Conservation (phyloP, 139 green algal genomes). For the Chlorella sp. region DNA sequence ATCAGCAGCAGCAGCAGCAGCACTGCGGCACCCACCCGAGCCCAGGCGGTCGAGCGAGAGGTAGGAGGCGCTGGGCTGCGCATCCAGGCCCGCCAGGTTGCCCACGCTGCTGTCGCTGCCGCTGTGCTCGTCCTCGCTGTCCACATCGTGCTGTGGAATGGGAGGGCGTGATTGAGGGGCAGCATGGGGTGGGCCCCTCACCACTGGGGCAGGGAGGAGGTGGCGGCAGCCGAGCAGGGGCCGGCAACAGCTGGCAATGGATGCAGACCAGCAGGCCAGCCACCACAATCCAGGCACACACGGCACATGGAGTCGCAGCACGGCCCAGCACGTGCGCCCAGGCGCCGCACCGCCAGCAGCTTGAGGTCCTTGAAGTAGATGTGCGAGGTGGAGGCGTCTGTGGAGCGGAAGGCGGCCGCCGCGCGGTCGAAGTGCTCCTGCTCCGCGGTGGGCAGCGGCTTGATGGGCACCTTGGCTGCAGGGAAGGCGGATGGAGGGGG, state of each 20-base stretch:
- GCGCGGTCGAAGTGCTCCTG: constrained; percentile 14
- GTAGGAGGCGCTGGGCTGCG: neutral
- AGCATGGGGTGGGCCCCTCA: too few species aligned
- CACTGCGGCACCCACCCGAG: neutral
- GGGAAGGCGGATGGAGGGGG: neutral
- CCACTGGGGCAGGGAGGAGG: too few species aligned
- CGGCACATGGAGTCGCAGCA: too few species aligned
- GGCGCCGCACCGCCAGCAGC: constrained; percentile 27
- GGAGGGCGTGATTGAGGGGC: too few species aligned
- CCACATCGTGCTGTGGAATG: constrained; percentile 2
- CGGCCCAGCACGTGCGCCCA: too few species aligned
- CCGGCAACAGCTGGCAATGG: too few species aligned
- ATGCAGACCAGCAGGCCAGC: too few species aligned
- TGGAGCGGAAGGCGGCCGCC: neutral
- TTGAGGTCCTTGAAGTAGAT: constrained; percentile 56
- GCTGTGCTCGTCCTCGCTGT: neutral
- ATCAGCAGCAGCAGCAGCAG: neutral
- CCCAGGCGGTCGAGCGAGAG: constrained; percentile 7
- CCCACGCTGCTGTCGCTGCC: neutral
- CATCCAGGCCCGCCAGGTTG: constrained; percentile 7
- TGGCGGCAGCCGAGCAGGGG: too few species aligned
- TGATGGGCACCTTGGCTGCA: constrained; percentile 10
- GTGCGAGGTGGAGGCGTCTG: constrained; percentile 26
- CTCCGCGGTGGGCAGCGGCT: neutral
- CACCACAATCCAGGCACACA: too few species aligned